Conservation (phyloP, 2,329 filamentous ascomycete genomes). For the Xylariaceae sp. region DNA sequence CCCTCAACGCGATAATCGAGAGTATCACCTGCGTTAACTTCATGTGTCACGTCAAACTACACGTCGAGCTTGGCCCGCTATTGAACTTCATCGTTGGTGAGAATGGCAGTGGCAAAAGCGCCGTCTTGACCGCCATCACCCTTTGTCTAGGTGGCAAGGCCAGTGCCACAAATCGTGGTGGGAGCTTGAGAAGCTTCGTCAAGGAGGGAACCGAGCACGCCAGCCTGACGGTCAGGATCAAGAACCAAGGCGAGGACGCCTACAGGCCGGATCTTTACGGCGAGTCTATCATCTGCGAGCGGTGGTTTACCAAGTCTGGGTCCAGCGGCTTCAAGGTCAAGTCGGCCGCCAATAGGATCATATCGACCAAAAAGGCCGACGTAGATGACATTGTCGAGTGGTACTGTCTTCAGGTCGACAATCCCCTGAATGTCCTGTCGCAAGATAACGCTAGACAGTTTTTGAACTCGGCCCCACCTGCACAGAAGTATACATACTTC, state of each 20-base stretch:
- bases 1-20: slow-evolving; percentile 83
- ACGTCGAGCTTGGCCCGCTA: slow-evolving; percentile 80
- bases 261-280: slow-evolving; percentile 82
- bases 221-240: slow-evolving; percentile 75
- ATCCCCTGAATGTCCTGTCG: slow-evolving; percentile 90
- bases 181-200: slow-evolving; percentile 83
- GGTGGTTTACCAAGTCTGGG: slow-evolving; percentile 72
- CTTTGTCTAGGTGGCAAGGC: slow-evolving; percentile 94
- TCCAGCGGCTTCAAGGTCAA: slow-evolving; percentile 84
- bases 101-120: slow-evolving; percentile 97
- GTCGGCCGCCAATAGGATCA: slow-evolving; percentile 58
- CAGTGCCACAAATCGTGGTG: slow-evolving; percentile 84
- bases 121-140: slow-evolving; percentile 85
- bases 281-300: slow-evolving; percentile 81
- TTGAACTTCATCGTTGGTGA: slow-evolving; percentile 98
- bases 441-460: slow-evolving; percentile 95
- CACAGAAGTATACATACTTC: slow-evolving; percentile 94
- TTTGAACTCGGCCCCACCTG: slow-evolving; percentile 73
- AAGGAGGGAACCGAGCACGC: slow-evolving; percentile 79
- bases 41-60: slow-evolving; percentile 86
- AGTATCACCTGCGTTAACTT: slow-evolving; percentile 86
- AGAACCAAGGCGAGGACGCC: slow-evolving; percentile 80
- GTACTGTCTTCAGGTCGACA: slow-evolving; percentile 90
- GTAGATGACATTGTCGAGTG: slow-evolving; percentile 92
- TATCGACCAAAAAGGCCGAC: slow-evolving; percentile 80